These are phyloP conservation scores for Globisporangium parvum DNA, from an alignment of 352 stramenopile species.

Conservation along the genomic window DNA sequence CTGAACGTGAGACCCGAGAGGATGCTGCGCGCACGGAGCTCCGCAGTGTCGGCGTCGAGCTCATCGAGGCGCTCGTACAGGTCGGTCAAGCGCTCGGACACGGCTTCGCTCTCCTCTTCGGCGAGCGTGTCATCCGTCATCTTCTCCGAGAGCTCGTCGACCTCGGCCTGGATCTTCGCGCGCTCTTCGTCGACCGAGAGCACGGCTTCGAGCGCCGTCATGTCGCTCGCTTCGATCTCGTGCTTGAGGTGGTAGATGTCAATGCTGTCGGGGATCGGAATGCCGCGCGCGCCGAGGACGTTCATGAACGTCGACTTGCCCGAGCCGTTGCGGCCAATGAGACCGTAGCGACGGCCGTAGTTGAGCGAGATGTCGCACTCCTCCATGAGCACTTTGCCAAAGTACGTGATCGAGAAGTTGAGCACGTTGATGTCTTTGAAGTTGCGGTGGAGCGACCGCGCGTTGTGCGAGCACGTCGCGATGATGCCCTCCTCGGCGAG, in stretches of 20 bases:
- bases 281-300: conserved; percentile 90
- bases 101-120: conserved; percentile 78
- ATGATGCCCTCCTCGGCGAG: conserved; percentile 93
- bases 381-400: conserved; percentile 94
- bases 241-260: conserved; percentile 97
- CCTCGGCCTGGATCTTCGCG: conserved; percentile 89
- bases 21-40: conserved; percentile 91
- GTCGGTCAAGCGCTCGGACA: conserved; percentile 91
- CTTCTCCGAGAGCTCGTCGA: conserved; percentile 89
- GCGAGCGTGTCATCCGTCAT: conserved; percentile 85
- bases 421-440: conserved; percentile 98
- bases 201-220: conserved; percentile 94
- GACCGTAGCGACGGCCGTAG: conserved; percentile 95
- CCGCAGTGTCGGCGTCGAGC: conserved; percentile 92
- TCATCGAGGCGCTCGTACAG: conserved; percentile 95
- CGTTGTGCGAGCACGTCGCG: conserved; percentile 93
- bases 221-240: conserved; percentile 93
- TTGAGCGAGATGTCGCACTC: conserved; percentile 96
- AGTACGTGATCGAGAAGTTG: conserved; percentile 96
- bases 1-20: conserved; percentile 95
- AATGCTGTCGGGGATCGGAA: conserved; percentile 94
- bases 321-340: conserved; percentile 95
- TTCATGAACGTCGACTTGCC: conserved; percentile 98
- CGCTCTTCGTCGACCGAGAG: conserved; percentile 94
- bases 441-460: conserved; percentile 90